Evolutionary conservation across 2,329 filamentous ascomycete species (phyloP).

Genomic region (Rasamsonia emersonii): DNA sequence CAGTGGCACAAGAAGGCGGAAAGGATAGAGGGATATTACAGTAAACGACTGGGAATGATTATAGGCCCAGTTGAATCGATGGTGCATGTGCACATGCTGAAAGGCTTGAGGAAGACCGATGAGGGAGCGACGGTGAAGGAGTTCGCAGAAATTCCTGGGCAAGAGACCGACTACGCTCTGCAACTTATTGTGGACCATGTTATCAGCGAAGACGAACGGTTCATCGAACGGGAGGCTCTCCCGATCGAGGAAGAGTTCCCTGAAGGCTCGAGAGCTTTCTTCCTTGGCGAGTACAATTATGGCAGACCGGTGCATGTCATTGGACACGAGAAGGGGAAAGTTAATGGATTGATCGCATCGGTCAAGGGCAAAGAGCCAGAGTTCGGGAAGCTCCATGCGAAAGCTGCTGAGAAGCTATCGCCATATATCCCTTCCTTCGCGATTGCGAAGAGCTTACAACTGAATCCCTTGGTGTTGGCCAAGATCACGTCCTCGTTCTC

Average conservation of each 20-base stretch:
- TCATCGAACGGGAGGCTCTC: slow-evolving; percentile 80
- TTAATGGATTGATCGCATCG: slow-evolving; percentile 68
- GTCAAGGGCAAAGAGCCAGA: slow-evolving; percentile 67
- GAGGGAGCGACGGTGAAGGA: slow-evolving; percentile 88
- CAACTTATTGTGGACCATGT: slow-evolving; percentile 88
- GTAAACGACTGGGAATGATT: slow-evolving; percentile 79
- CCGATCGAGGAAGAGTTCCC: slow-evolving; percentile 91
- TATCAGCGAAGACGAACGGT: slow-evolving; percentile 81
- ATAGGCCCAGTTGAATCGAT: slow-evolving; percentile 82
- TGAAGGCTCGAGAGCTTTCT: slow-evolving; percentile 73
- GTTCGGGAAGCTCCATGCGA: slow-evolving; percentile 68
- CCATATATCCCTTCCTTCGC: slow-evolving; percentile 79
- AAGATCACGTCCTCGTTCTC: slow-evolving; percentile 95
- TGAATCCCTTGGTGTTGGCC: slow-evolving; percentile 82
- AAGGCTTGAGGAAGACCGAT: slow-evolving; percentile 81
- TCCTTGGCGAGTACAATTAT: slow-evolving; percentile 87
- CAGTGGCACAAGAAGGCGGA: slow-evolving; percentile 78
- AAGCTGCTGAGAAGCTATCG: slow-evolving; percentile 58
- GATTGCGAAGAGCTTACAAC: slow-evolving; percentile 70
- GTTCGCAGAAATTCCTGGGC: slow-evolving; percentile 74
- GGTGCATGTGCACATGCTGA: slow-evolving; percentile 88
- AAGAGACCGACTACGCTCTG: slow-evolving; percentile 83
- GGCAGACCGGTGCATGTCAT: slow-evolving; percentile 80
- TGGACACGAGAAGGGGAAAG: slow-evolving; percentile 64
- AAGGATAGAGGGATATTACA: slow-evolving; percentile 78